Base-by-base conservation (phyloP, 192 early-diverging fungal species). In the Coemansia sp. region DNA sequence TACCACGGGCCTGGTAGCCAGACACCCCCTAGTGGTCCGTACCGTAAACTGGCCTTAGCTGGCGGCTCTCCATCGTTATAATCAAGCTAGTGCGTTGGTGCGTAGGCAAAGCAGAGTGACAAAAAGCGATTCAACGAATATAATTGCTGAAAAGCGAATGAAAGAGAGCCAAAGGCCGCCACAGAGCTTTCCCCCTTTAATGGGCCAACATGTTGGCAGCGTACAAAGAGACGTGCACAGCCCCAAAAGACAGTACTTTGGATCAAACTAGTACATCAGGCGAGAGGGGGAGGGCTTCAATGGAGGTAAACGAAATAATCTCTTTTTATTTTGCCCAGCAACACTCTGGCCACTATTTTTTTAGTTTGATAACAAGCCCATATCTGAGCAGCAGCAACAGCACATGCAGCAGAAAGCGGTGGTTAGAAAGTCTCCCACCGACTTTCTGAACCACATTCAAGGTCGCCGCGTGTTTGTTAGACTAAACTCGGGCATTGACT, bases 401-500 rank as follows among this genome's bases (percentile, higher is more conserved):
- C 48, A 53, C 34, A 26, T 35, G 34, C 43, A 49, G 29, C 52
- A 56, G 21, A 27, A 37, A n/a, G 39, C 42, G 13, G 59, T 56
- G 29, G 45, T 51, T 47, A 78, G 80, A 56, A 82, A 81, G 63
- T 81, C 89, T 49, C 90, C 94, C 8, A 84, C 85, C 17, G 93
- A 98, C 63, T 98, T 97, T 69, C 82, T 97, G 23, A 87, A 83
- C 49, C 80, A 82, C 37, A 88, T 90, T 39, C 83, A 95, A 39
- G 93, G 94, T 14, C 78, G 82, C 49, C 82, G 82, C 11, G 94
- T 98, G 18, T 83, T 88, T 58, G 94, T 98, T 14, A 90, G 90
- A 56, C 81, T 98, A 10, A 97, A 97, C 77, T 96, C 94, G 17
- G 94, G 94, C 25, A 85, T 98, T 46, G 91, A 97, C 52, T 98